Conservation (phyloP, 352 stramenopile genomes). For the Globisporangium echinulatum region DNA sequence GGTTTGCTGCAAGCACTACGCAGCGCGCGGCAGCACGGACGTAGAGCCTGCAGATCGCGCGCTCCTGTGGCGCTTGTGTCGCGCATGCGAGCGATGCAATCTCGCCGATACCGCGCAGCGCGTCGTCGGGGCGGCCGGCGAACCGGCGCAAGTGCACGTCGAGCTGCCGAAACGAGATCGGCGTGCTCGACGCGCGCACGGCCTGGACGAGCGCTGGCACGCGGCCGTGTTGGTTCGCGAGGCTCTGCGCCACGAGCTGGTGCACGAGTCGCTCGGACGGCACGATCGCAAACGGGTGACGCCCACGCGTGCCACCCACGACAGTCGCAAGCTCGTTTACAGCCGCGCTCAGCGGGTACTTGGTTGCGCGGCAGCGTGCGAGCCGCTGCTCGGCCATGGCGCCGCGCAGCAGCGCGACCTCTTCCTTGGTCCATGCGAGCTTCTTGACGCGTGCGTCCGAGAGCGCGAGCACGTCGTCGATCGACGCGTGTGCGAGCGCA, state of each 20-base stretch:
- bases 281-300: slow-evolving; percentile 64
- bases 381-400: slow-evolving; percentile 14
- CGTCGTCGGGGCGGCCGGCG: slow-evolving; percentile 61
- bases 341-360: slow-evolving; percentile 25
- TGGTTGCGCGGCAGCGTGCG: neutral
- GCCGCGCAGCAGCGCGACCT: slow-evolving; percentile 28
- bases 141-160: slow-evolving; percentile 71
- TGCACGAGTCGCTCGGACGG: slow-evolving; percentile 36
- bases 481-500: slow-evolving; percentile 18
- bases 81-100: slow-evolving; percentile 42
- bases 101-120: slow-evolving; percentile 41
- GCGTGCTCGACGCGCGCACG: slow-evolving; percentile 39
- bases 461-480: slow-evolving; percentile 26
- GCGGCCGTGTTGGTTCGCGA: slow-evolving; percentile 69
- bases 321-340: slow-evolving; percentile 11
- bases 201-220: slow-evolving; percentile 44
- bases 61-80: slow-evolving; percentile 45
- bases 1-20: slow-evolving; percentile 54
- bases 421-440: slow-evolving; percentile 56
- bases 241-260: slow-evolving; percentile 48
- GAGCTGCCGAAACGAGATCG: slow-evolving; percentile 65
- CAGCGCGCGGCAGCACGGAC: slow-evolving; percentile 42
- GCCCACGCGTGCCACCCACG: slow-evolving; percentile 9
- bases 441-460: slow-evolving; percentile 32
- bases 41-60: slow-evolving; percentile 30